phyloP scores from a whole-genome alignment of 2,329 filamentous ascomycete genomes.

The Apiospora malaysiana region DNA sequence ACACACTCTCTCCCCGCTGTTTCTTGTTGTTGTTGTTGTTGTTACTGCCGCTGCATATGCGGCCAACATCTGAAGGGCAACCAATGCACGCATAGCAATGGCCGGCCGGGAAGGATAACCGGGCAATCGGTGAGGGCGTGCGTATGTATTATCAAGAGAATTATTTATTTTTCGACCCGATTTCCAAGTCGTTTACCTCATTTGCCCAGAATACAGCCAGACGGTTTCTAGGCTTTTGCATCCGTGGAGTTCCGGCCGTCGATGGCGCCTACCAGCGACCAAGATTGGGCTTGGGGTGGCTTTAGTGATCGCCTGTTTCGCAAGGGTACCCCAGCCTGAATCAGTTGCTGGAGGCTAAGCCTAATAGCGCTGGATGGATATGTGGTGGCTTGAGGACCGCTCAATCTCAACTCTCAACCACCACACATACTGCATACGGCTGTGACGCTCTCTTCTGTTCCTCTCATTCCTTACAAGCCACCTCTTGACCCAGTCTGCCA shows the following conservation, averaged over 20 bases:
- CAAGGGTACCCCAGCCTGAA: slow-evolving; percentile 9
- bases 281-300: neutral
- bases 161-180: neutral
- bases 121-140: slow-evolving; percentile 8
- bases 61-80: neutral
- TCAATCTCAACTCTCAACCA: slow-evolving; percentile 16
- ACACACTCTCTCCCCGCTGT: no score
- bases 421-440: slow-evolving; percentile 8
- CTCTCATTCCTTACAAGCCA: slow-evolving; percentile 12
- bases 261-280: neutral
- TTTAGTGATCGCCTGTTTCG: slow-evolving; percentile 6
- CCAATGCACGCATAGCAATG: neutral
- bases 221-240: neutral
- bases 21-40: neutral
- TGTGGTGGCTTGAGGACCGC: slow-evolving; percentile 4
- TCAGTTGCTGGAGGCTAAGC: slow-evolving; percentile 2
- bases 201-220: neutral
- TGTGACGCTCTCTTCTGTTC: neutral
- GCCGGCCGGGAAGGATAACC: neutral
- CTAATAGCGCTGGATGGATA: slow-evolving; percentile 1
- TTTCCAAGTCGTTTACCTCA: neutral
- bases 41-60: neutral
- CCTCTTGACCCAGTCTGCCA: slow-evolving; percentile 1
- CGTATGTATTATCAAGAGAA: no score
- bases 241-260: slow-evolving; percentile 17